These are phyloP conservation scores for Isoetes taiwanensis DNA, from an alignment of 75 land plant genomes.

Conservation along the genomic window DNA sequence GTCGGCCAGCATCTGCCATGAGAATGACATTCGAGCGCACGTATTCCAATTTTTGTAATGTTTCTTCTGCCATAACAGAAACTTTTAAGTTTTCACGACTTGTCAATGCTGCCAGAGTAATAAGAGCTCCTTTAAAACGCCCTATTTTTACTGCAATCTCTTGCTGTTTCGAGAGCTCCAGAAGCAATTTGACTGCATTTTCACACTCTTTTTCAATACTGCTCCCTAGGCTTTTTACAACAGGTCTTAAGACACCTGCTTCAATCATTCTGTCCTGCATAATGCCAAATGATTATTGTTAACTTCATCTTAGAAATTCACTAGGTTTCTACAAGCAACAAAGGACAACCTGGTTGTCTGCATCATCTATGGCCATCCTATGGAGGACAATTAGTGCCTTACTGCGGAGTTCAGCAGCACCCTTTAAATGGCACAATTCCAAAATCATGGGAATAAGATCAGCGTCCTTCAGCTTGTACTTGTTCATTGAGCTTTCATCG, in stretches of 20 bases:
- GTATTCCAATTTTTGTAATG: background rate
- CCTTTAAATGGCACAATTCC: slow-evolving; percentile 14
- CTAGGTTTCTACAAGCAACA: background rate
- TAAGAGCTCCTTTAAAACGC: slow-evolving; percentile 26
- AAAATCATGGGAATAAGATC: slow-evolving; percentile 32
- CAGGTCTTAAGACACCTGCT: slow-evolving; percentile 25
- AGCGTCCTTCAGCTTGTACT: slow-evolving; percentile 25
- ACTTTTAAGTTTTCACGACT: slow-evolving; percentile 25
- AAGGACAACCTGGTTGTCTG: slow-evolving; percentile 40
- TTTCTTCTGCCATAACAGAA: slow-evolving; percentile 25
- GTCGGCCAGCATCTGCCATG: slow-evolving; percentile 4
- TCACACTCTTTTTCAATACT: slow-evolving; percentile 32
- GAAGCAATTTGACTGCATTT: slow-evolving; percentile 32
- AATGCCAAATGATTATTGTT: background rate
- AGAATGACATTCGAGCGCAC: slow-evolving; percentile 1
- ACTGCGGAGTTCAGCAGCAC: slow-evolving; percentile 23
- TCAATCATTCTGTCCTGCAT: slow-evolving; percentile 38
- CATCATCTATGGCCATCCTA: slow-evolving; percentile 29
- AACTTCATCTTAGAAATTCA: background rate
- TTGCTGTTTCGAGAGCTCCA: slow-evolving; percentile 24
- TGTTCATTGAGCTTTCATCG: slow-evolving; percentile 27
- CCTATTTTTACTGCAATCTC: slow-evolving; percentile 20
- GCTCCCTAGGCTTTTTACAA: slow-evolving; percentile 34
- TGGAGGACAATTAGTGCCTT: slow-evolving; percentile 30
- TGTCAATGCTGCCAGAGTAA: slow-evolving; percentile 29